Percentiles rank a stretch among this genome's conserved stretches.
Conservation (phyloP, 1,284 basidiomycete species). For the Inonotus obliquus region DNA sequence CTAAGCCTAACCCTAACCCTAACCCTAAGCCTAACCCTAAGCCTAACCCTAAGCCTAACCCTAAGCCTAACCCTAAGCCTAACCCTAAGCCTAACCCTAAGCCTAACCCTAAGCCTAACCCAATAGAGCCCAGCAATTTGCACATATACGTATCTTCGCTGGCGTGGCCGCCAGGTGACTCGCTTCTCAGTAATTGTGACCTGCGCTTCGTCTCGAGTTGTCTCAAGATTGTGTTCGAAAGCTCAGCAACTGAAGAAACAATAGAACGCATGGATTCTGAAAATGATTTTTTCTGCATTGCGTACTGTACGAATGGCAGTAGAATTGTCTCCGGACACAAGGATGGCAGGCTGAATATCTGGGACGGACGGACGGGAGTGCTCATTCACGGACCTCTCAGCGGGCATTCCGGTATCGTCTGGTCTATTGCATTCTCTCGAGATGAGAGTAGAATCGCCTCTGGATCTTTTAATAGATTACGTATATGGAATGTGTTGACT, state of each 20-base stretch:
- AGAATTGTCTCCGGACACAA: too few relatives aligned
- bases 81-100: too few relatives aligned
- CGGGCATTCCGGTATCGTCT: neutral
- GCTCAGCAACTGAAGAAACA: too few relatives aligned
- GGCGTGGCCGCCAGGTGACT: neutral
- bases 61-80: too few relatives aligned
- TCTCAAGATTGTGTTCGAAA: neutral
- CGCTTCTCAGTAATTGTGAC: neutral
- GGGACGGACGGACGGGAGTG: too few relatives aligned
- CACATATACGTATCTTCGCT: too few relatives aligned
- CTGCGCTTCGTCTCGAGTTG: neutral
- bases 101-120: too few relatives aligned
- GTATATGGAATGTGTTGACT: slow-evolving; percentile 8
- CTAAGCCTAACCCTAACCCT: too few relatives aligned
- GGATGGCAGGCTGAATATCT: too few relatives aligned
- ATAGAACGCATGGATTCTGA: neutral
- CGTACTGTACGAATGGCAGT: slow-evolving; percentile 9
- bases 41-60: too few relatives aligned
- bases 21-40: too few relatives aligned
- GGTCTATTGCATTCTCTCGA: slow-evolving; percentile 6
- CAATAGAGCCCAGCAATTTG: neutral
- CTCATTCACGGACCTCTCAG: neutral
- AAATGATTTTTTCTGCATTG: neutral
- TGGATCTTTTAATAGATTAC: slow-evolving; percentile 7
- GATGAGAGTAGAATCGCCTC: slow-evolving; percentile 8